Conservation (phyloP, 768 basidiomycete species). For the Solioccasus polychromus region DNA sequence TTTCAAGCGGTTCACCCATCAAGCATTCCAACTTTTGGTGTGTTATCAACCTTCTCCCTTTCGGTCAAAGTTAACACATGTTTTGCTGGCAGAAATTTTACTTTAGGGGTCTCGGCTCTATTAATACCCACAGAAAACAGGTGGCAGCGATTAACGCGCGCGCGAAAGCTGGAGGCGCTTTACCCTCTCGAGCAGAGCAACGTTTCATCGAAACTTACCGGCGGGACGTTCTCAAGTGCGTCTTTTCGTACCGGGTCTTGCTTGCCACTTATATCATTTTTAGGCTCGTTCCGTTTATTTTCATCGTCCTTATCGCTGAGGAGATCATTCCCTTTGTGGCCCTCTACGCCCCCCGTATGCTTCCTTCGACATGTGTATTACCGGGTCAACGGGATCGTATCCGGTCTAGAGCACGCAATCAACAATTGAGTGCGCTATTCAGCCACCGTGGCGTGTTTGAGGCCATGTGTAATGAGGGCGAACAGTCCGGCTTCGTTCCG, state of each 20-base stretch:
- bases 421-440: slow-evolving; percentile 40
- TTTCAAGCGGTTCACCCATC: slow-evolving; percentile 48
- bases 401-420: slow-evolving; percentile 46
- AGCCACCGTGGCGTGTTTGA: slow-evolving; percentile 38
- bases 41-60: slow-evolving; percentile 14
- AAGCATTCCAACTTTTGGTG: slow-evolving; percentile 46
- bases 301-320: slow-evolving; percentile 72
- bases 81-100: slow-evolving; percentile 72
- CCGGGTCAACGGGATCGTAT: slow-evolving; percentile 76
- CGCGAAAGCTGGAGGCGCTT: slow-evolving; percentile 54
- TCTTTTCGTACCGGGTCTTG: slow-evolving; percentile 1
- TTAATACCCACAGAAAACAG: slow-evolving; percentile 58
- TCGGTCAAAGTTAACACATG: background rate
- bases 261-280: slow-evolving; percentile 4
- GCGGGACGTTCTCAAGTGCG: slow-evolving; percentile 70
- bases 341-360: slow-evolving; percentile 78
- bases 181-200: slow-evolving; percentile 64
- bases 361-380: slow-evolving; percentile 84
- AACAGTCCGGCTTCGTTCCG: slow-evolving; percentile 28
- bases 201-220: slow-evolving; percentile 66
- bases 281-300: slow-evolving; percentile 72
- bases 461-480: slow-evolving; percentile 33
- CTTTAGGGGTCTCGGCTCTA: slow-evolving; percentile 68
- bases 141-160: slow-evolving; percentile 54
- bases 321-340: slow-evolving; percentile 82